These are phyloP conservation scores for Pyronema domesticum DNA, from an alignment of 495 filamentous ascomycete genomes.

Conservation along the genomic window DNA sequence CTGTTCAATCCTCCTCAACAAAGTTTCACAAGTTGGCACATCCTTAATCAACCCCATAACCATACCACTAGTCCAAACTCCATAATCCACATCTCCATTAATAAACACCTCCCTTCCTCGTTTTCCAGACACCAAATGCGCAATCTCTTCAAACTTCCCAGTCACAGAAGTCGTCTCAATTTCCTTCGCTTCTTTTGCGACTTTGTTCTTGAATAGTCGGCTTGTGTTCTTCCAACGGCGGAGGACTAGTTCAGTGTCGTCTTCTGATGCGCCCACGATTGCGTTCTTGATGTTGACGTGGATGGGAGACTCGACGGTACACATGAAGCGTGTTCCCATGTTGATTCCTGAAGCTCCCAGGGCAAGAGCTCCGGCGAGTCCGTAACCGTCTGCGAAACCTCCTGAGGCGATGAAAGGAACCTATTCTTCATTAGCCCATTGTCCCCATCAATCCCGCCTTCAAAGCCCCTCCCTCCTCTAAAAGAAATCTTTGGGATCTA, in stretches of 20 bases:
- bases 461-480: too few species aligned
- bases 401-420: constrained; percentile 91
- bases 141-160: constrained; percentile 83
- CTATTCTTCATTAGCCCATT: too few species aligned
- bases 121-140: constrained; percentile 79
- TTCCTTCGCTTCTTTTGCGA: constrained; percentile 59
- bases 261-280: constrained; percentile 77
- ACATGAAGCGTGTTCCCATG: constrained; percentile 91
- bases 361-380: constrained; percentile 75
- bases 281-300: constrained; percentile 84
- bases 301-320: constrained; percentile 79
- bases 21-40: constrained; percentile 40
- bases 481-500: too few species aligned
- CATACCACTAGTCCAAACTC: constrained; percentile 56
- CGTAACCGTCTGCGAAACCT: constrained; percentile 88
- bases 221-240: constrained; percentile 87
- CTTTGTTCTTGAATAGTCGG: constrained; percentile 75
- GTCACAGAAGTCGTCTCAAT: constrained; percentile 69
- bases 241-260: constrained; percentile 75
- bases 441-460: too few species aligned
- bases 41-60: constrained; percentile 51
- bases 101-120: constrained; percentile 78
- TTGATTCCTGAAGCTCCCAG: constrained; percentile 92
- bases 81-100: constrained; percentile 78
- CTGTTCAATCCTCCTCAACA: constrained; percentile 40